Conservation (phyloP, 2,329 filamentous ascomycete genomes). For the Fusarium luffae region DNA sequence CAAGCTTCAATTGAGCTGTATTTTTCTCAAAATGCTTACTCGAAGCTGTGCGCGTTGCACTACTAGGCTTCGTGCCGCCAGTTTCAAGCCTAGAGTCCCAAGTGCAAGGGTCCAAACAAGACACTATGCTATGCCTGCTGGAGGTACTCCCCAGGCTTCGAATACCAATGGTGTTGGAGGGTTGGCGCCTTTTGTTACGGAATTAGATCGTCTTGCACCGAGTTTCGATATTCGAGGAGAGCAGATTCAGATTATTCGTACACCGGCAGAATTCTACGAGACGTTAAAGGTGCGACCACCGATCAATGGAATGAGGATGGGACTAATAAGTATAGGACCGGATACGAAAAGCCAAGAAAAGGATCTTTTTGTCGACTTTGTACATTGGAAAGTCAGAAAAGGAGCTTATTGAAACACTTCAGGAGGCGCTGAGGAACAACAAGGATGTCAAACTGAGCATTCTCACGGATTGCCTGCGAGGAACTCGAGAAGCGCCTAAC, state of each 20-base stretch:
- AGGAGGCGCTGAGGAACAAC: constrained; percentile 78
- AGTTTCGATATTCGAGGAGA: constrained; percentile 86
- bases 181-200: constrained; percentile 68
- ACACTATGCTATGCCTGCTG: constrained; percentile 54
- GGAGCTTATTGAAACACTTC: constrained; percentile 85
- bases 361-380: constrained; percentile 93
- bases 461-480: constrained; percentile 89
- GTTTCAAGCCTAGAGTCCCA: constrained; percentile 40
- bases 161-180: constrained; percentile 49
- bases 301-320: neutral
- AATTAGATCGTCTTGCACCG: constrained; percentile 91
- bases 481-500: constrained; percentile 88
- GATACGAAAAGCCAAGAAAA: constrained; percentile 80
- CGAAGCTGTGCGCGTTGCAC: constrained; percentile 51
- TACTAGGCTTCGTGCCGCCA: constrained; percentile 40
- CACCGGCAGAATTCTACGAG: constrained; percentile 90
- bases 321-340: constrained; percentile 67
- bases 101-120: constrained; percentile 53
- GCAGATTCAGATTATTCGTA: constrained; percentile 80
- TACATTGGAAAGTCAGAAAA: constrained; percentile 95
- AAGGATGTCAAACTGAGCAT: constrained; percentile 85
- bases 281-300: constrained; percentile 76
- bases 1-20: constrained; percentile 5
- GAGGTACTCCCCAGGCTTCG: constrained; percentile 42
- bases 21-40: constrained; percentile 48